phyloP scores from a whole-genome alignment of 257 asterid genomes.

The Leonotis leonurus region DNA sequence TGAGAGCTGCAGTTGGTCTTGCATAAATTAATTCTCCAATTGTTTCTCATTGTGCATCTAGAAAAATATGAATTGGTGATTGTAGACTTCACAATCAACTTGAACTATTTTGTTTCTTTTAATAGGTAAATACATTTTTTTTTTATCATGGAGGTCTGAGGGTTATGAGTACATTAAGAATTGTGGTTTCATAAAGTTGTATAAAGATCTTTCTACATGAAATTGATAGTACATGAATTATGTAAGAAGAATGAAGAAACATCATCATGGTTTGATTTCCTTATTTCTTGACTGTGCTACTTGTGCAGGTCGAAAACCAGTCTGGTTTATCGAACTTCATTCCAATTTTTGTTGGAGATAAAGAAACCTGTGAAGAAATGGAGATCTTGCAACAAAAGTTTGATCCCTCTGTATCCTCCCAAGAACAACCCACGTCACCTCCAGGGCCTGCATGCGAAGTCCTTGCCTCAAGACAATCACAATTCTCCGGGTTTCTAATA shows the following conservation, averaged over 20 bases:
- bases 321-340: conserved; percentile 90
- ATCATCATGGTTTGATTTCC: background rate
- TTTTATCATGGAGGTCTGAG: too few relatives aligned
- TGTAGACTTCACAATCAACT: too few relatives aligned
- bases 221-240: background rate
- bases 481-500: conserved; percentile 44
- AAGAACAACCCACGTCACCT: conserved; percentile 16
- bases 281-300: conserved; percentile 9
- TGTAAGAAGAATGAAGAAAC: background rate
- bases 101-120: too few relatives aligned
- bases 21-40: background rate
- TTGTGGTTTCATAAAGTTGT: background rate
- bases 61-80: background rate
- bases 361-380: conserved; percentile 78
- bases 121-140: too few relatives aligned
- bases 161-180: background rate
- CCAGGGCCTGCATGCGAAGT: conserved; percentile 36
- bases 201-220: background rate
- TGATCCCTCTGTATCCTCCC: conserved; percentile 22
- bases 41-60: conserved; percentile 1
- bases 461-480: conserved; percentile 33
- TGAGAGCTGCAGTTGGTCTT: conserved; percentile 27
- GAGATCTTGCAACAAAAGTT: conserved; percentile 43
- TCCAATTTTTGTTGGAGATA: conserved; percentile 75
- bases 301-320: conserved; percentile 82